phyloP scores from a whole-genome alignment of 805 yeast genomes.

The Alloascoidea hylecoeti region DNA sequence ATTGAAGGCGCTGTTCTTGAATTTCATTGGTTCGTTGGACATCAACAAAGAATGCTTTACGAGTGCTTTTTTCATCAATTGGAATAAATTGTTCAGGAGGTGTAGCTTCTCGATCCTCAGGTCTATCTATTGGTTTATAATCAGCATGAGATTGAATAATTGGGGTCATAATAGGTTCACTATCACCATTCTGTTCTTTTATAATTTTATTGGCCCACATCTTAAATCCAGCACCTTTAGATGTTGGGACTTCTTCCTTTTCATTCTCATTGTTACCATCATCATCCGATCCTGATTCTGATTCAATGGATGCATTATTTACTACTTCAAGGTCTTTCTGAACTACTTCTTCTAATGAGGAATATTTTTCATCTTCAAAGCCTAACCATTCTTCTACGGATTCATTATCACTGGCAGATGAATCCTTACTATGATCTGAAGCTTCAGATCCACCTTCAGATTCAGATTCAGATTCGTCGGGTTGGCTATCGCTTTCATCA shows the following conservation, averaged over 20 bases:
- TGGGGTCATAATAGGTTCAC: slow-evolving; percentile 26
- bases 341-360: slow-evolving; percentile 6
- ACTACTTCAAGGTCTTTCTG: slow-evolving; percentile 11
- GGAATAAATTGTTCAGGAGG: slow-evolving; percentile 49
- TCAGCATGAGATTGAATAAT: slow-evolving; percentile 35
- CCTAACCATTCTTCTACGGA: slow-evolving; percentile 19
- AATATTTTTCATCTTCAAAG: slow-evolving; percentile 10
- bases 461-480: slow-evolving; percentile 13
- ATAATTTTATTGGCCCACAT: slow-evolving; percentile 78
- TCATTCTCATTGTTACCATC: slow-evolving; percentile 7
- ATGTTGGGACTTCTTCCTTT: slow-evolving; percentile 14
- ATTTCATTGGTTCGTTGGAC: slow-evolving; percentile 54
- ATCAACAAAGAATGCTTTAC: slow-evolving; percentile 56
- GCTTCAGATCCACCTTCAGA: slow-evolving; percentile 15
- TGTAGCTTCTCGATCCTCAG: slow-evolving; percentile 62
- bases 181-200: slow-evolving; percentile 47
- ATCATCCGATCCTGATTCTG: slow-evolving; percentile 5
- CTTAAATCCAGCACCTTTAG: slow-evolving; percentile 55
- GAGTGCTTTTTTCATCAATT: slow-evolving; percentile 31
- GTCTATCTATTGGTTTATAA: slow-evolving; percentile 41
- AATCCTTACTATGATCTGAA: slow-evolving; percentile 18
- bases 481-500: slow-evolving; percentile 16
- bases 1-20: slow-evolving; percentile 48
- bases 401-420: slow-evolving; percentile 17
- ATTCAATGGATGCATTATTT: slow-evolving; percentile 21